Percentiles rank a stretch among this genome's conserved stretches.
phyloP scores from a whole-genome alignment of 805 yeast genomes.

The Cyberlindnera xylosilytica region DNA sequence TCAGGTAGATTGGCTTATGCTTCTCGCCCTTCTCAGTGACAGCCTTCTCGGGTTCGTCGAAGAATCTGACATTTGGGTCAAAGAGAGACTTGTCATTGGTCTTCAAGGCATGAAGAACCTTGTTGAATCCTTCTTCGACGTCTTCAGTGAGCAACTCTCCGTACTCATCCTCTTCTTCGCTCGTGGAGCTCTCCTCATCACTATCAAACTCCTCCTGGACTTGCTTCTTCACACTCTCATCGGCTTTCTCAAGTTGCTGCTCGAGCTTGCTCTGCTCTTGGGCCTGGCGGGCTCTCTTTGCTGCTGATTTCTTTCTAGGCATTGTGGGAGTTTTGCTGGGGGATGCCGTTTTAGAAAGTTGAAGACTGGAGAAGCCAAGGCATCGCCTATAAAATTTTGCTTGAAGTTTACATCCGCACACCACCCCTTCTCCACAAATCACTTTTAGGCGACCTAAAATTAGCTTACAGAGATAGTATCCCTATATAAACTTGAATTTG shows the following conservation, averaged over 20 bases:
- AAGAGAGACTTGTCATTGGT: constrained; percentile 62
- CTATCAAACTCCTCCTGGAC: constrained; percentile 33
- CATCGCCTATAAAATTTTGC: not conserved
- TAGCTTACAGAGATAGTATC: too few relatives aligned
- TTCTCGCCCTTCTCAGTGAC: constrained; percentile 24
- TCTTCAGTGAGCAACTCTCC: constrained; percentile 87
- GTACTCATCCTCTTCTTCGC: constrained; percentile 79
- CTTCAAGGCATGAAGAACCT: constrained; percentile 69
- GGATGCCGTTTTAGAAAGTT: not conserved
- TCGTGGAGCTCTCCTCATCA: constrained; percentile 34
- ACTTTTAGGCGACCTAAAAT: too few relatives aligned
- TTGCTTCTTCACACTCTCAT: constrained; percentile 24
- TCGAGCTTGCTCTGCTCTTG: constrained; percentile 24
- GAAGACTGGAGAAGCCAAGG: not conserved
- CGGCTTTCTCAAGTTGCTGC: constrained; percentile 23
- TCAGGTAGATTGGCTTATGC: constrained; percentile 78
- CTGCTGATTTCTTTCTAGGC: constrained; percentile 88
- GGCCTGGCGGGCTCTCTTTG: constrained; percentile 63
- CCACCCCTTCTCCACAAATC: not conserved
- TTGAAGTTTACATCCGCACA: not conserved
- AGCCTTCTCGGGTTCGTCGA: constrained; percentile 52
- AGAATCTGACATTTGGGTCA: constrained; percentile 70
- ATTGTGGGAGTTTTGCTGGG: constrained; percentile 31
- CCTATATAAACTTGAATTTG: too few relatives aligned
- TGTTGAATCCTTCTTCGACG: constrained; percentile 73